Evolutionary conservation across 352 stramenopile species (phyloP), one percentile per base, ranked within the genome.

Genomic region (Stephanocyclus meneghinianus): DNA sequence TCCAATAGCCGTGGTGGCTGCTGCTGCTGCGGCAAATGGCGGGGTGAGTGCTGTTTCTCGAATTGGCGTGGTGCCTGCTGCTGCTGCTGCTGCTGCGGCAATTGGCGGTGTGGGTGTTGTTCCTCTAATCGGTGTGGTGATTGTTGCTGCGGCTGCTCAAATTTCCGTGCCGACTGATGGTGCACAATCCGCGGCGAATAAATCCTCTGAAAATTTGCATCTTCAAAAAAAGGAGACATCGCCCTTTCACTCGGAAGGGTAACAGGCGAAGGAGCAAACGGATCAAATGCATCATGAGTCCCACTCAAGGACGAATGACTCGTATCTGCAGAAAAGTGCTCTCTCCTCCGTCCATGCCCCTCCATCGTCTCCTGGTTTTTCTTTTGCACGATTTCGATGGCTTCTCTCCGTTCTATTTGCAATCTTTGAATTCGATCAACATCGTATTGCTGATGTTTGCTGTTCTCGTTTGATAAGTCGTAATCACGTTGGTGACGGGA

Each of bases 241-340:
- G 21, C 37, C 29, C 18, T 15, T 32, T 37, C 29, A 42, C 48
- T 21, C 3, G 66, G 50, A 51, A 68, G 1, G 6, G 21, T 72
- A 6, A 65, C 5, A 51, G 74, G 60, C 55, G 47, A 72, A 4
- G 74, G 67, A 55, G 40, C 35, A 76, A 76, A 76, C 29, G 74
- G 65, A 75, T 81, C 59, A 62, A 74, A 81, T 63, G 66, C 60
- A 45, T 8, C 35, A 40, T 40, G 0, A 8, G 3, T 40, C 35
- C 35, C 35, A 40, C 35, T 32, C 10, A 15, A 32, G 16, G 40
- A 45, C 26, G 59, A 13, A 26, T 67, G 15, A 26, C n/a, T 62
- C 7, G 18, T 51, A 4, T n/a, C 6, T 21, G 18, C 40, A 11
- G 13, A 48, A 37, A 37, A 48, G 7, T 7, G 2, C 5, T 30